Conservation (phyloP, 192 early-diverging fungal species). For the Rhizophagus sp. region DNA sequence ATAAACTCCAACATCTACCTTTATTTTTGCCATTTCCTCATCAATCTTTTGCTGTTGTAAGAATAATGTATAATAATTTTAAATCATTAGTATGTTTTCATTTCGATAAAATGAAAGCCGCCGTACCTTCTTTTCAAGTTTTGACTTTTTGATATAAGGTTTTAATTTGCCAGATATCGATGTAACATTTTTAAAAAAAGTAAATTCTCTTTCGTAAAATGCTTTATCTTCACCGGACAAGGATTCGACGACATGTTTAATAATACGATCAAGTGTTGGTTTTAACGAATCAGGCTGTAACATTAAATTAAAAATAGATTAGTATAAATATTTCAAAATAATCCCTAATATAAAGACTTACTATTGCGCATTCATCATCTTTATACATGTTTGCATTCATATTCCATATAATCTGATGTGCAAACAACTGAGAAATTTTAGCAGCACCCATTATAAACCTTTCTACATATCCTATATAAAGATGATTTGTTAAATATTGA, state of each 20-base stretch:
- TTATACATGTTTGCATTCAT: constrained; percentile 95
- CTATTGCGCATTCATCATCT: constrained; percentile 43
- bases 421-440: constrained; percentile 92
- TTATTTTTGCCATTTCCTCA: constrained; percentile 94
- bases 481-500: not conserved
- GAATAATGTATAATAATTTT: not conserved
- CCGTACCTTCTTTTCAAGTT: constrained; percentile 88
- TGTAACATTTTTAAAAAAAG: constrained; percentile 93
- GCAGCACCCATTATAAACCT: constrained; percentile 93
- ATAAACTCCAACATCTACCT: constrained; percentile 96
- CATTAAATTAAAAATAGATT: not conserved
- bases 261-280: constrained; percentile 85
- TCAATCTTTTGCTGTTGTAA: constrained; percentile 85
- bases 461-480: constrained; percentile 82
- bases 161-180: constrained; percentile 98
- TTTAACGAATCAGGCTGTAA: constrained; percentile 80
- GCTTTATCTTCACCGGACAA: constrained; percentile 86
- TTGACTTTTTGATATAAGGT: constrained; percentile 85
- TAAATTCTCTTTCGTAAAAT: constrained; percentile 97
- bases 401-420: constrained; percentile 99
- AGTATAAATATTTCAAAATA: not conserved
- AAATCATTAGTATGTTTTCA: not conserved
- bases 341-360: constrained; percentile 12
- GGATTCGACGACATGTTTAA: constrained; percentile 71
- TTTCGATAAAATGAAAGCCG: not conserved